Evolutionary conservation across 306 rosid species (phyloP), one percentile per base, ranked within the genome.

Genomic region (Ormosia semicastrata): DNA sequence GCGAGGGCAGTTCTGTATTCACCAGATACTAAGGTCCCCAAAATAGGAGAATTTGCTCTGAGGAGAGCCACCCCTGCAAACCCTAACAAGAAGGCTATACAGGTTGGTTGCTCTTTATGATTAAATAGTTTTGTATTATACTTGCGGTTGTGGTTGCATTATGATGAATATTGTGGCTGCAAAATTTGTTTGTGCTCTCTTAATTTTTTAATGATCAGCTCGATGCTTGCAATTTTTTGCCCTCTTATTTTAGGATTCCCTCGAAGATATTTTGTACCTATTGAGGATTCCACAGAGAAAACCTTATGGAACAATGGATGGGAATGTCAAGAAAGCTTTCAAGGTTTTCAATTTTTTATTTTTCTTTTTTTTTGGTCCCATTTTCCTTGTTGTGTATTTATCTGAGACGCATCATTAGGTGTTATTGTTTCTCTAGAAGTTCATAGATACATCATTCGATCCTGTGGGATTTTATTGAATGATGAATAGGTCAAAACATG

Each of bases 271-370:
- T 67, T 89, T 91, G 1, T 95, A 95, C 89, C 83, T 91, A 77
- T 85, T 93, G 63, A 90, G 98, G 89, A 95, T 95, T 86, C 98
- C 99, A 4, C 98, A 95, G 77, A 88, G 99, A 77, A 95, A 93
- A 77, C 98, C 99, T 67, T 95, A 83, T 82, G 99, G 99, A 78
- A 90, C 98, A 52, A 95, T 95, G 99, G 98, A 95, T 84, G 92
- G 95, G 75, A 91, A 88, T 88, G 98, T 95, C 78, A 93, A 95
- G 90, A 95, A 90, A 91, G 93, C 93, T 69, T 87, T 93, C 60
- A 93, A 95, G 94, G 98, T 93, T 81, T 77, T 14, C 57, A 58
- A 52, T 7, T 5, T 8, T 75, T 11, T 32, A n/a, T n/a, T n/a
- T n/a, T n/a, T n/a, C n/a, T 67, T 49, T 4, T 5, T 4, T 47